Percentiles rank a stretch among this genome's conserved stretches.
Evolutionary conservation across 2,329 filamentous ascomycete species (phyloP).

Genomic region (Ophiognomonia clavigignenti-juglandacearum): DNA sequence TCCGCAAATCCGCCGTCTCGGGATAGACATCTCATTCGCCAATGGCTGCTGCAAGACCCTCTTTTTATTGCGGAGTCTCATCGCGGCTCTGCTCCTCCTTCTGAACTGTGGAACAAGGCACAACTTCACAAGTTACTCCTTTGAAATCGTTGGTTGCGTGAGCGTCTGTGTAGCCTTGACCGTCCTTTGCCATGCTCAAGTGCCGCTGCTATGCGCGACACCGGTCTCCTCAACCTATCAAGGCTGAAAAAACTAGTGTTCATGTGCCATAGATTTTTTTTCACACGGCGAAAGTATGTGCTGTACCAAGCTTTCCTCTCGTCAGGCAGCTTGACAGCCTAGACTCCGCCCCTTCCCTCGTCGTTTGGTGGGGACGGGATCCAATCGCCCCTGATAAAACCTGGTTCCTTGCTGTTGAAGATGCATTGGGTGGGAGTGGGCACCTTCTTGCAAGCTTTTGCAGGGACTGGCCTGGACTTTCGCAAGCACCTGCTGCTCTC

Average conservation of each 20-base stretch:
- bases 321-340: too few relatives aligned
- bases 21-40: background rate
- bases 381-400: constrained; percentile 2
- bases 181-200: background rate
- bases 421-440: too few relatives aligned
- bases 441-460: constrained; percentile 5
- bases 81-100: constrained; percentile 3
- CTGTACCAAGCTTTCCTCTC: too few relatives aligned
- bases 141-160: background rate
- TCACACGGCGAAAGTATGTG: background rate
- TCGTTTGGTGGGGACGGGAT: background rate
- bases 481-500: constrained; percentile 9
- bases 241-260: background rate
- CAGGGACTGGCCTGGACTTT: constrained; percentile 1
- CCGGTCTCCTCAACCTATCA: background rate
- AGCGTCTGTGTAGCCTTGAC: background rate
- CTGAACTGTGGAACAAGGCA: background rate
- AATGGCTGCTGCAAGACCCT: background rate
- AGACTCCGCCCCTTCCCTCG: too few relatives aligned
- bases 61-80: background rate
- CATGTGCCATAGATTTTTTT: background rate
- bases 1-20: background rate
- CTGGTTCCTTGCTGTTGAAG: constrained; percentile 4
- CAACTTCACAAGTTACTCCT: too few relatives aligned
- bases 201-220: background rate